These are phyloP conservation scores for Ophiostoma australiae DNA, from an alignment of 2,329 filamentous ascomycete species.

Conservation along the genomic window DNA sequence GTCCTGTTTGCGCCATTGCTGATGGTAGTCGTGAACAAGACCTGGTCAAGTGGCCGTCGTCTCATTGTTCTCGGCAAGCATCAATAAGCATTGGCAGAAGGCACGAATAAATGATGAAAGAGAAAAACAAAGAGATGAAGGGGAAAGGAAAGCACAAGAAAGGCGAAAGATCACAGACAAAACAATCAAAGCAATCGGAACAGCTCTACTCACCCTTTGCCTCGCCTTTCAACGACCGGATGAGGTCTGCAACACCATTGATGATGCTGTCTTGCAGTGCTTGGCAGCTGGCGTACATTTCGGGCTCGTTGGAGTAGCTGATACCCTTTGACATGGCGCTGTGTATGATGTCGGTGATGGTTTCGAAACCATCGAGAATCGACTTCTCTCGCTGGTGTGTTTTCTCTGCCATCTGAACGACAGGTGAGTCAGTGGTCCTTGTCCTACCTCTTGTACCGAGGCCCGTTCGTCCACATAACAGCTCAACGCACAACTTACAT, in stretches of 20 bases:
- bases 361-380: slow-evolving; percentile 21
- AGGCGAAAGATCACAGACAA: neutral
- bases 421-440: neutral
- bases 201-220: neutral
- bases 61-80: neutral
- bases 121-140: neutral
- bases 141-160: neutral
- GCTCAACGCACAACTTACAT: slow-evolving; percentile 14
- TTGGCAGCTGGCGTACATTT: slow-evolving; percentile 21
- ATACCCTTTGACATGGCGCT: slow-evolving; percentile 21
- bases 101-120: neutral
- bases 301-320: slow-evolving; percentile 16
- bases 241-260: slow-evolving; percentile 18
- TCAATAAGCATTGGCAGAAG: neutral
- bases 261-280: slow-evolving; percentile 20
- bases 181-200: neutral
- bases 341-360: slow-evolving; percentile 20
- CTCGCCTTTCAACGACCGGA: neutral
- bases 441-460: neutral
- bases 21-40: neutral
- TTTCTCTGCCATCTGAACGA: slow-evolving; percentile 17
- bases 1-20: neutral
- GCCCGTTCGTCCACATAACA: neutral
- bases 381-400: slow-evolving; percentile 19
- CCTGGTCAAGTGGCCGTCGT: neutral